phyloP scores from a whole-genome alignment of 495 filamentous ascomycete species.

The Xylaria flabelliformis region DNA sequence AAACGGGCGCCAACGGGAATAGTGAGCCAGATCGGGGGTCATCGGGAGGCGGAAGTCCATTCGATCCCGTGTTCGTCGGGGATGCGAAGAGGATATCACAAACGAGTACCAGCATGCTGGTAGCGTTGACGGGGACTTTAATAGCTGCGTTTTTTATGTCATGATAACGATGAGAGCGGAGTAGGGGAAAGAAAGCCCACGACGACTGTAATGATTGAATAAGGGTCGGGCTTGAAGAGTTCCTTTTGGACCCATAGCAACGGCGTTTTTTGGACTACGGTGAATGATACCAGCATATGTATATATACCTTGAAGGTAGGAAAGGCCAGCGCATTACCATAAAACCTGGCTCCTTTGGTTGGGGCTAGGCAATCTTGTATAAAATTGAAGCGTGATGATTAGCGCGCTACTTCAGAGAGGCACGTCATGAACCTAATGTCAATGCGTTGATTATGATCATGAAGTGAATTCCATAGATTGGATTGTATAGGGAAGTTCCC shows the following conservation, averaged over 20 bases:
- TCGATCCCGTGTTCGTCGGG: conserved; percentile 17
- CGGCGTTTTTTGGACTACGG: conserved; percentile 28
- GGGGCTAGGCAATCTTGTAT: neutral
- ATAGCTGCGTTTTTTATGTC: conserved; percentile 6
- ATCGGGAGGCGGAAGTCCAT: conserved; percentile 26
- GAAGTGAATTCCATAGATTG: neutral
- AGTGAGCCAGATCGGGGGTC: conserved; percentile 1
- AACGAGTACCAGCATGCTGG: neutral
- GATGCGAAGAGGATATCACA: neutral
- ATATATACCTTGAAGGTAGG: conserved; percentile 13
- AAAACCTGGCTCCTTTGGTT: conserved; percentile 6
- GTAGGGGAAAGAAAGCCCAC: neutral
- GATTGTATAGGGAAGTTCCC: conserved; percentile 2
- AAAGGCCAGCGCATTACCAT: neutral
- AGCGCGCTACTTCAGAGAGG: neutral
- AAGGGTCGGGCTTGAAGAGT: neutral
- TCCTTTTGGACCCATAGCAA: conserved; percentile 9
- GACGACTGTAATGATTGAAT: conserved; percentile 2
- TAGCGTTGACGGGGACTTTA: conserved; percentile 2
- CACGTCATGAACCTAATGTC: too few relatives aligned
- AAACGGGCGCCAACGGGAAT: neutral
- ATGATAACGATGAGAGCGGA: neutral
- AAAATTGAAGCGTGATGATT: neutral
- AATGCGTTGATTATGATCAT: neutral
- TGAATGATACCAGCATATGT: conserved; percentile 27